Conservation (phyloP, 179 eudicot genomes). For the Actinidia arguta region DNA sequence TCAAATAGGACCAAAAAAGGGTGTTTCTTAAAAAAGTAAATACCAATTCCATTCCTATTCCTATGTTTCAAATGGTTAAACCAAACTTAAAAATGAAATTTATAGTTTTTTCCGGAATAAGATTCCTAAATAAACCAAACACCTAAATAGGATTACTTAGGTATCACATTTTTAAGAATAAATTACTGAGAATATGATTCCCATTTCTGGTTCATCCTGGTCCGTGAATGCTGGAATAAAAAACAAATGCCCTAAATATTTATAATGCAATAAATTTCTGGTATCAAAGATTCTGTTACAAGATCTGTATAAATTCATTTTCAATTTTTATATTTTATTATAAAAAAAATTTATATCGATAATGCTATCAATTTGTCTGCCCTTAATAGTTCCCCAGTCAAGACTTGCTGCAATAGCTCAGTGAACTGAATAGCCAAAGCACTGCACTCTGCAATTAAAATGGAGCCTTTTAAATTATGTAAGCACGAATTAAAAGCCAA, state of each 20-base stretch:
- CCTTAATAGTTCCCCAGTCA: neutral
- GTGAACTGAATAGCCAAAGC: neutral
- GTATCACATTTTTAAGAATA: too few species aligned
- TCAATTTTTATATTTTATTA: neutral
- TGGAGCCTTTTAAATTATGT: neutral
- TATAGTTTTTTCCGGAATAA: too few species aligned
- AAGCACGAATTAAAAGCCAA: neutral
- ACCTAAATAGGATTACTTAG: too few species aligned
- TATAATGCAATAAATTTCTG: neutral
- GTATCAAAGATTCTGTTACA: neutral
- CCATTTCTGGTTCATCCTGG: too few species aligned
- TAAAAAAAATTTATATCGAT: neutral
- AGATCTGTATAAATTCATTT: neutral
- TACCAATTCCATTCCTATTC: too few species aligned
- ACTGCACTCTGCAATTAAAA: neutral
- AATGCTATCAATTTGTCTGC: neutral
- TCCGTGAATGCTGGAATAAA: neutral
- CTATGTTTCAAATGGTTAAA: too few species aligned
- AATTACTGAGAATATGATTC: too few species aligned
- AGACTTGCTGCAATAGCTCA: neutral
- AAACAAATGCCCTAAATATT: neutral
- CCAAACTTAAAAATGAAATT: too few species aligned
- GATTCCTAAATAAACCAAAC: too few species aligned
- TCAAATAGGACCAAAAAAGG: too few species aligned
- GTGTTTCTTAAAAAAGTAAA: too few species aligned